Conservation (phyloP, 371 early-diverging fungal genomes). For the Syncephalastrum racemosum region DNA sequence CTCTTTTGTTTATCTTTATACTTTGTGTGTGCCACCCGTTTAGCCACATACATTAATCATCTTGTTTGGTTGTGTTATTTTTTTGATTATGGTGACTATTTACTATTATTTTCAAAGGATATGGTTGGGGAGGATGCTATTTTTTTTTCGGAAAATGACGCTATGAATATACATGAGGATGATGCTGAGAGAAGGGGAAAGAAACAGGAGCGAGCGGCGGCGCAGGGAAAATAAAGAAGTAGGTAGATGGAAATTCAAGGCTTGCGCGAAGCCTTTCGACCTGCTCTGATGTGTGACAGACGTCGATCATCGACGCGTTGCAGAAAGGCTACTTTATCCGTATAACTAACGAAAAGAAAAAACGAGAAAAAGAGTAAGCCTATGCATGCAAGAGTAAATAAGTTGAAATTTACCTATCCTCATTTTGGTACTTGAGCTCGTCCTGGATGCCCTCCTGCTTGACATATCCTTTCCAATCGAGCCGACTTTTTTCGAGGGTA, state of each 20-base stretch:
- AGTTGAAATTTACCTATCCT: slow-evolving; percentile 54
- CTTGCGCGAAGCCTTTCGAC: slow-evolving; percentile 27
- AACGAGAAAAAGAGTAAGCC: background rate
- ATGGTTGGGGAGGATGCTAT: too few species aligned
- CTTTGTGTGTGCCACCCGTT: too few species aligned
- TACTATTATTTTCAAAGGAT: too few species aligned
- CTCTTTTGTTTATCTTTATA: too few species aligned
- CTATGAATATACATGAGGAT: too few species aligned
- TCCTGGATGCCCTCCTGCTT: slow-evolving; percentile 67
- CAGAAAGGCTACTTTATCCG: slow-evolving; percentile 65
- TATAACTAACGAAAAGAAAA: slow-evolving; percentile 28
- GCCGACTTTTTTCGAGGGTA: slow-evolving; percentile 69
- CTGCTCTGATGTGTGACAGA: slow-evolving; percentile 41
- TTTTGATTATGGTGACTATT: too few species aligned
- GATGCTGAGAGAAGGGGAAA: too few species aligned
- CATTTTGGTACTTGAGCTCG: slow-evolving; percentile 65
- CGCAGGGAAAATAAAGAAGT: background rate
- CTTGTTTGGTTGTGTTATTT: too few species aligned
- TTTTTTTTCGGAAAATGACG: too few species aligned
- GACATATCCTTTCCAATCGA: slow-evolving; percentile 72
- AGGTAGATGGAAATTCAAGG: slow-evolving; percentile 10
- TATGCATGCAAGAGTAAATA: background rate
- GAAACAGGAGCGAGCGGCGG: background rate
- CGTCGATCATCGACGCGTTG: slow-evolving; percentile 60
- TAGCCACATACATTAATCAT: too few species aligned